Evolutionary conservation across 148 eudicot genomes (phyloP), one percentile per base, ranked within the genome.

Genomic region (Hydrangea macrophylla): DNA sequence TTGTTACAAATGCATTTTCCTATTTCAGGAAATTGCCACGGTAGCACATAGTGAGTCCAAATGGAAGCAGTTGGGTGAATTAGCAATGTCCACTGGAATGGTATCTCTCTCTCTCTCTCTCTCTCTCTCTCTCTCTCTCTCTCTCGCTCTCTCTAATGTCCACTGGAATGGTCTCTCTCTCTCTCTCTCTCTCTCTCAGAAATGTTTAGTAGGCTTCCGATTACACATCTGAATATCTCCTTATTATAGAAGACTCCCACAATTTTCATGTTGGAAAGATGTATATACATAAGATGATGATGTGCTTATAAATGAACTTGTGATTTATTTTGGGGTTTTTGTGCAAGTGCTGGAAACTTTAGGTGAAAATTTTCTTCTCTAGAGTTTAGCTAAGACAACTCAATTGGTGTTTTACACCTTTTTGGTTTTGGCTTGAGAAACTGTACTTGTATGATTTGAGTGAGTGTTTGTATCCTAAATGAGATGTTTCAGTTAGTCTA

Each of bases 51-150:
- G 89, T 67, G 99, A 90, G 76, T 84, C 96, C 50, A 94, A 91
- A 81, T 94, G 99, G 99, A 94, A 87, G 84, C 99, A 94, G 75
- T 84, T 94, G 86, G 99, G 99, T 70, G 99, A 90, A 82, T 72
- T 94, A 78, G 97, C 99, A 44, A 86, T 94, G 96, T 90, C 99
- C 56, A 74, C 85, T 75, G 99, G 99, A 79, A 89, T 83, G 97
- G 99, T 94, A 76, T 48, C 63, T 25, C 58, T 33, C 64, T 42
- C 48, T 42, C 17, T 42, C 4, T 42, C 17, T 42, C 17, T 42
- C 12, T 6, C 12, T 44, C n/a, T 18, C n/a, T 0, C n/a, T 51
- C 63, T 25, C 58, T 33, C 64, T 42, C 48, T 42, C 17, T 42
- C 4, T 42, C 17, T 42, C 17, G 11, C 12, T 6, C 12, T 44